Base-by-base conservation (phyloP, 163 green algal species). In the Volvox carteri region DNA sequence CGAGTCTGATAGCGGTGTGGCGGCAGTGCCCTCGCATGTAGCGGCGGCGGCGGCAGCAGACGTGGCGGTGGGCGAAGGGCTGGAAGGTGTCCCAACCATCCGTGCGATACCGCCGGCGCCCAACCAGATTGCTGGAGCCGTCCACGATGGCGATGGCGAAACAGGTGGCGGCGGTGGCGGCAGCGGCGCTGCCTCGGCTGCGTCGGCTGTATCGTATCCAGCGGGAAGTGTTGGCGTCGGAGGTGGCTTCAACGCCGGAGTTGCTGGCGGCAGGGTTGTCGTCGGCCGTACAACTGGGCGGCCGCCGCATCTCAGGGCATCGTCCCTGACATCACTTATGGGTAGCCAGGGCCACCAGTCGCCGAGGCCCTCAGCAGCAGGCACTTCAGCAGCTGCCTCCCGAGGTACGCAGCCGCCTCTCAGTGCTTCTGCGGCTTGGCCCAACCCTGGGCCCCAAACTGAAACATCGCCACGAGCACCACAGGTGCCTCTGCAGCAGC, bases 281-380 rank as follows among this genome's bases (percentile, higher is more conserved):
- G 28, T 86, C 2, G 78, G 78, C n/a, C 78, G 78, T 18, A 86
- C 58, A 41, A 67, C 28, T 4, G n/a, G 37, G 37, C 37, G 70
- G 70, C 70, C 70, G 37, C 70, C 70, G 0, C 37, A 78, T 39
- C 70, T 78, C 11, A 41, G 70, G 37, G 70, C 70, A 2, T 33
- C 70, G 37, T 78, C 70, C 37, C 44, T 78, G 70, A 78, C 39
- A 8, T 54, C 70, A 18, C 12, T 78, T 18, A 35, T 58, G 70
- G 33, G 65, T 12, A 9, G 30, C 30, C 30, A 41, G 41, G 70
- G 70, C 30, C 6, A 52, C 70, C 28, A 37, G 33, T 35, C 37
- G 5, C 19, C 41, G 14, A 41, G 39, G 14, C 21, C 70, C 6
- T 14, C 70, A 28, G 39, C 70, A 14, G 70, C 7, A n/a, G n/a